These are phyloP conservation scores for Yarrowia divulgata DNA, from an alignment of 805 yeast species.

Conservation along the genomic window DNA sequence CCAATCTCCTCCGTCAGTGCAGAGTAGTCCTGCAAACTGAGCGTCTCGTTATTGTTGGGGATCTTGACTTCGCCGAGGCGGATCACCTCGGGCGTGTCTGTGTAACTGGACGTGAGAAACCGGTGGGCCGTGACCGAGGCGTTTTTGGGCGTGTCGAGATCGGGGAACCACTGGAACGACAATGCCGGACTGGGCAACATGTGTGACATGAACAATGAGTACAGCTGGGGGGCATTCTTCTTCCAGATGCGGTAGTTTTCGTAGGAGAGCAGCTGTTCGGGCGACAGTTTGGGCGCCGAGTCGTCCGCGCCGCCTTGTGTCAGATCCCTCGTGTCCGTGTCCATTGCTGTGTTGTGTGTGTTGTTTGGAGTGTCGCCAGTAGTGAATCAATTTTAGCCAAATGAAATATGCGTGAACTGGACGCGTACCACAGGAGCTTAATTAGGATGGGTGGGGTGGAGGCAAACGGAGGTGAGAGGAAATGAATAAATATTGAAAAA, in stretches of 20 bases:
- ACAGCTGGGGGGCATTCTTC: constrained; percentile 64
- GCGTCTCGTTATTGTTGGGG: constrained; percentile 16
- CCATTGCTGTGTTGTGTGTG: constrained; percentile 25
- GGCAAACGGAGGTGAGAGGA: neutral
- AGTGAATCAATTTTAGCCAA: constrained; percentile 32
- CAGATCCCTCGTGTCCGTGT: neutral
- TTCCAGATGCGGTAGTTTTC: constrained; percentile 61
- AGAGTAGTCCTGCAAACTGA: constrained; percentile 32
- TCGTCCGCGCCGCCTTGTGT: neutral
- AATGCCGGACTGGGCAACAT: constrained; percentile 69
- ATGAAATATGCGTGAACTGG: constrained; percentile 17
- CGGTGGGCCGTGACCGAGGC: constrained; percentile 15
- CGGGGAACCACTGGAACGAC: constrained; percentile 67
- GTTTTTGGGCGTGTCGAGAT: constrained; percentile 50
- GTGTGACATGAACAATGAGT: constrained; percentile 61
- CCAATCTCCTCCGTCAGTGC: constrained; percentile 29
- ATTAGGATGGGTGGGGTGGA: neutral
- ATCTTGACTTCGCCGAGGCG: constrained; percentile 26
- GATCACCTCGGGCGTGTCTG: constrained; percentile 27
- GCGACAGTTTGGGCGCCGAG: constrained; percentile 12
- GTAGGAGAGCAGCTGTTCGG: constrained; percentile 22
- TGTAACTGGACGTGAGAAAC: constrained; percentile 13
- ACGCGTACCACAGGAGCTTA: constrained; percentile 13
- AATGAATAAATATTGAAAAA: neutral
- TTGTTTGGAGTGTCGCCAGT: neutral